Evolutionary conservation across 2,329 filamentous ascomycete genomes (phyloP).

Genomic region (Xylariaceae sp.): DNA sequence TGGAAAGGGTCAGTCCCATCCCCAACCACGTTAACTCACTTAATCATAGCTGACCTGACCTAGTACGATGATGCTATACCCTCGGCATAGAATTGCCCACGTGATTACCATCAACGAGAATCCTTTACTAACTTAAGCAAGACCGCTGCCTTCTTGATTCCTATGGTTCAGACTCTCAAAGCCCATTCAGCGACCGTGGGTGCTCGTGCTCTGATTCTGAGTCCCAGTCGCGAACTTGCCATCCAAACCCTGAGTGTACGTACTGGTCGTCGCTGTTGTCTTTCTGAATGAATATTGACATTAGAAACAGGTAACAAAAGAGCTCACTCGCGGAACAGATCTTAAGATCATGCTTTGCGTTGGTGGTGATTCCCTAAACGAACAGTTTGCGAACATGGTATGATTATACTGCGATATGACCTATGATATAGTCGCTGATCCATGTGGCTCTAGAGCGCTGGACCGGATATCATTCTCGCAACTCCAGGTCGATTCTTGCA

Average conservation of each 20-base stretch:
- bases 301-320: slow-evolving; percentile 93
- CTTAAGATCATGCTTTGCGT: slow-evolving; percentile 81
- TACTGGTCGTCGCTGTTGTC: neutral
- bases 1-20: slow-evolving; percentile 54
- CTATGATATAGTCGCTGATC: slow-evolving; percentile 34
- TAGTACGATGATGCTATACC: slow-evolving; percentile 5
- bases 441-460: slow-evolving; percentile 68
- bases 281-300: neutral
- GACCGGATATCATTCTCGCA: slow-evolving; percentile 95
- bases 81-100: neutral
- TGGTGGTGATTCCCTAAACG: slow-evolving; percentile 62
- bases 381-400: slow-evolving; percentile 21
- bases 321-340: slow-evolving; percentile 84
- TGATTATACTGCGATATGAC: neutral
- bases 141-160: slow-evolving; percentile 95
- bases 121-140: slow-evolving; percentile 7
- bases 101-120: neutral
- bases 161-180: slow-evolving; percentile 93
- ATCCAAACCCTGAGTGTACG: slow-evolving; percentile 51
- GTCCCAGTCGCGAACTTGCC: slow-evolving; percentile 88
- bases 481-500: slow-evolving; percentile 95
- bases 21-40: neutral
- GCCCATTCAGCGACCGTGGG: slow-evolving; percentile 83
- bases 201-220: slow-evolving; percentile 79
- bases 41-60: neutral